phyloP scores from a whole-genome alignment of 306 rosid genomes.

The Vigna trinervia region DNA sequence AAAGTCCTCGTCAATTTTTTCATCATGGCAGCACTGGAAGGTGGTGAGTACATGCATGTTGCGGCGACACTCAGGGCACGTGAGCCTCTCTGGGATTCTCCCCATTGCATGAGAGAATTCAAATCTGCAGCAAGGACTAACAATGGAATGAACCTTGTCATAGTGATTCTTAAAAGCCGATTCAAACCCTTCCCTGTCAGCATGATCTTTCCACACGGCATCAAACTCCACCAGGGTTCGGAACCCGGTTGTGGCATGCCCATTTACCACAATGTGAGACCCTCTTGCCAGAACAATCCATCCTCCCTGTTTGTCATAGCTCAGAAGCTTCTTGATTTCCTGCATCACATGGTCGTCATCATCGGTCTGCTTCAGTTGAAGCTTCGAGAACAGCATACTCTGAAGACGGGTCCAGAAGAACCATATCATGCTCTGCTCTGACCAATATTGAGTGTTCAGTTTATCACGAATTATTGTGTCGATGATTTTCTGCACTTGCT shows the following conservation, averaged over 20 bases:
- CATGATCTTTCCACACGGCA: constrained; percentile 49
- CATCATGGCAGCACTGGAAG: constrained; percentile 66
- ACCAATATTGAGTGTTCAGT: constrained; percentile 55
- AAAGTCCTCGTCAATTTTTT: constrained; percentile 42
- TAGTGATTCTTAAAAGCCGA: constrained; percentile 47
- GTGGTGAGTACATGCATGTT: constrained; percentile 61
- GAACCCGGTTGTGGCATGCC: constrained; percentile 49
- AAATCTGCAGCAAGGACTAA: constrained; percentile 52
- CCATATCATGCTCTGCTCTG: constrained; percentile 64
- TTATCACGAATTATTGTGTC: constrained; percentile 50
- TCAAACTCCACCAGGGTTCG: constrained; percentile 55
- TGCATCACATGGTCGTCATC: constrained; percentile 55
- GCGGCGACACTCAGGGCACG: constrained; percentile 59
- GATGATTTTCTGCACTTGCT: constrained; percentile 50
- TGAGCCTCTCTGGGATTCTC: constrained; percentile 52
- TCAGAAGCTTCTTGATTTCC: constrained; percentile 57
- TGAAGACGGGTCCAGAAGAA: constrained; percentile 73
- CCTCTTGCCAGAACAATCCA: constrained; percentile 66
- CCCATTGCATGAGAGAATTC: constrained; percentile 53
- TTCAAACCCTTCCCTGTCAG: constrained; percentile 52
- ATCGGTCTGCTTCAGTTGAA: constrained; percentile 53
- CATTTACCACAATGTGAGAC: constrained; percentile 52
- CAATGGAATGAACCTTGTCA: constrained; percentile 40
- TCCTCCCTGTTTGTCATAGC: constrained; percentile 59
- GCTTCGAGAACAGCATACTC: constrained; percentile 73